A percentile compares a stretch with the other conserved stretches of the same genome.
phyloP scores from a whole-genome alignment of 495 filamentous ascomycete species.

The Neohortaea acidophila region DNA sequence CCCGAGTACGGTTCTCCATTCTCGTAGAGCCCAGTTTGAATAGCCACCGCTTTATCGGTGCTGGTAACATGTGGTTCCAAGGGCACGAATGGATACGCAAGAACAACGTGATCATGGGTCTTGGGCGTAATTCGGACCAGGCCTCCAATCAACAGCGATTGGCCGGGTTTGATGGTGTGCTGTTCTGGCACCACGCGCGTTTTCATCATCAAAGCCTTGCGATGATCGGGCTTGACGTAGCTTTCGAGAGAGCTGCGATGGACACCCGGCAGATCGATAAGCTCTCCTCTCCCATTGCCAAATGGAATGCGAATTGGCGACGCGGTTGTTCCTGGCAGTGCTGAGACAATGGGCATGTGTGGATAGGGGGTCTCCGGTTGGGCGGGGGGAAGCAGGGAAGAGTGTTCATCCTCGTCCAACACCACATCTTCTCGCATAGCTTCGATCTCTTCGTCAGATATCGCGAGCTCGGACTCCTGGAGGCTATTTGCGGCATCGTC shows the following conservation, averaged over 20 bases:
- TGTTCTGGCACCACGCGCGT: constrained; percentile 52
- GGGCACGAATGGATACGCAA: constrained; percentile 54
- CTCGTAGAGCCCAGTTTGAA: constrained; percentile 44
- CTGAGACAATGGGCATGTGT: constrained; percentile 65
- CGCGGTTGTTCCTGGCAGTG: constrained; percentile 83
- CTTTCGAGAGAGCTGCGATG: constrained; percentile 53
- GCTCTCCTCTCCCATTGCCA: constrained; percentile 66
- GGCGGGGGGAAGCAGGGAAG: constrained; percentile 54
- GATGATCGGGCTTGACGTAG: constrained; percentile 49
- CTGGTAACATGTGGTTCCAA: constrained; percentile 56
- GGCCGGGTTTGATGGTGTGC: constrained; percentile 53
- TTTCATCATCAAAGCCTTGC: constrained; percentile 58
- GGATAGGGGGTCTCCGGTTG: constrained; percentile 59
- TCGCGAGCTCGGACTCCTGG: constrained; percentile 8
- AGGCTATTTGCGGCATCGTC: not conserved
- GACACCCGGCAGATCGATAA: constrained; percentile 89
- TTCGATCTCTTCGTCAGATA: not conserved
- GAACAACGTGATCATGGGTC: constrained; percentile 43
- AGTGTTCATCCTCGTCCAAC: constrained; percentile 12
- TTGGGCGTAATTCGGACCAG: constrained; percentile 76
- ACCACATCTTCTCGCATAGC: constrained; percentile 7
- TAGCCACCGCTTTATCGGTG: constrained; percentile 44
- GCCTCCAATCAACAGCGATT: constrained; percentile 70
- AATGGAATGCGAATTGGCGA: constrained; percentile 85
- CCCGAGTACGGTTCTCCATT: constrained; percentile 40